Percentiles rank a stretch among this genome's conserved stretches.
phyloP scores from a whole-genome alignment of 805 yeast species.

The Kuraishia piskuri region DNA sequence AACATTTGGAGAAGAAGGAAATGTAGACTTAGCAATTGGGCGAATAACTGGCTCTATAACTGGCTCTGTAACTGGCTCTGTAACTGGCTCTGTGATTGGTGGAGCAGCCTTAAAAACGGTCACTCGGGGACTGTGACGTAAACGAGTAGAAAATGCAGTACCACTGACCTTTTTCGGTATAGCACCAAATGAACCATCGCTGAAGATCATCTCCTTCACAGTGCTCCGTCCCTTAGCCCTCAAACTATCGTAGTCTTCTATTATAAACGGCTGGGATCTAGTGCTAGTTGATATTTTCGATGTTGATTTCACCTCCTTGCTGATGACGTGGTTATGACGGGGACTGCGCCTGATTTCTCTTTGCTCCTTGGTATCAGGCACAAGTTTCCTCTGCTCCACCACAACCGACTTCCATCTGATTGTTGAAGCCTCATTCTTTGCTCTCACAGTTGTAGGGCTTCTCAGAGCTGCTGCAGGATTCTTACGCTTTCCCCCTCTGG shows the following conservation, averaged over 20 bases:
- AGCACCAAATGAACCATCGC: neutral
- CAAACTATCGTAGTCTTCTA: neutral
- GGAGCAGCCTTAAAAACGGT: too few species aligned
- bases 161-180: too few species aligned
- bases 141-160: too few species aligned
- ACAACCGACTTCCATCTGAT: neutral
- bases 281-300: neutral
- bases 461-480: conserved; percentile 70
- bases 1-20: too few species aligned
- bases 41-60: too few species aligned
- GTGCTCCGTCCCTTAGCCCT: conserved; percentile 4
- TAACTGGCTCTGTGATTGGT: too few species aligned
- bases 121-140: too few species aligned
- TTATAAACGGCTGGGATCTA: neutral
- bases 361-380: neutral
- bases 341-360: neutral
- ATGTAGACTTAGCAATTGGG: too few species aligned
- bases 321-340: neutral
- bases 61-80: too few species aligned
- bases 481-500: conserved; percentile 21
- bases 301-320: neutral
- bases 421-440: neutral
- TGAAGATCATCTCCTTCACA: neutral
- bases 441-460: conserved; percentile 51
- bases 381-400: neutral